A percentile compares a stretch with the other conserved stretches of the same genome.
These are phyloP conservation scores for Grosmannia huntii DNA, from an alignment of 2,329 filamentous ascomycete species.

Conservation along the genomic window DNA sequence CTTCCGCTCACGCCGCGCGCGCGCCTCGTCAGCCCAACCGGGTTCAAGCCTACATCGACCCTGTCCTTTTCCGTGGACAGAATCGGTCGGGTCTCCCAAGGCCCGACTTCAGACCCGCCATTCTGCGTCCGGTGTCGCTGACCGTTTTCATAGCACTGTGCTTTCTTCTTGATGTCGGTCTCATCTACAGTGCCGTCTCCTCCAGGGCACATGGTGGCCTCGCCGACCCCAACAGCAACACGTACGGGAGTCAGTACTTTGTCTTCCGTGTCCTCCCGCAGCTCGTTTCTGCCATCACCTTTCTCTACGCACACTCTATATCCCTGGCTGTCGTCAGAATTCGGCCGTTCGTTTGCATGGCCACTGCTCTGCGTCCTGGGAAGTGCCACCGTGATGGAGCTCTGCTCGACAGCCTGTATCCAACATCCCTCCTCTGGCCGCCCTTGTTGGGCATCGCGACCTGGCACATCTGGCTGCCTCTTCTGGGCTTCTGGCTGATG, in stretches of 20 bases:
- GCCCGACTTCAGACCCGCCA: conserved; percentile 55
- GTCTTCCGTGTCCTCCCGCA: conserved; percentile 78
- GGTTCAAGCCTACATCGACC: conserved; percentile 7
- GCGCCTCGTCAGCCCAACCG: conserved; percentile 5
- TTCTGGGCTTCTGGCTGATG: conserved; percentile 61
- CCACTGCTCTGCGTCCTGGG: conserved; percentile 35
- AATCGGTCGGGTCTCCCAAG: conserved; percentile 19
- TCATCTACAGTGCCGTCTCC: conserved; percentile 62
- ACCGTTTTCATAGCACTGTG: conserved; percentile 46
- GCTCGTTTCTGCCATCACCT: conserved; percentile 54
- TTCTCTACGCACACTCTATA: conserved; percentile 67
- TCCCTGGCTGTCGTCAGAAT: conserved; percentile 63
- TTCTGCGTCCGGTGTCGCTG: conserved; percentile 56
- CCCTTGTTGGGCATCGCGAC: conserved; percentile 42
- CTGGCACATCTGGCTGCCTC: conserved; percentile 51
- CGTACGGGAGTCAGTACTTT: conserved; percentile 68
- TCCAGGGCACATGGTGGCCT: conserved; percentile 52
- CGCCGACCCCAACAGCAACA: conserved; percentile 49
- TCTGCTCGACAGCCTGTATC: conserved; percentile 56
- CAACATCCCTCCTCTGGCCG: conserved; percentile 53
- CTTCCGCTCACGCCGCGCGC: conserved; percentile 8
- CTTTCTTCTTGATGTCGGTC: conserved; percentile 55
- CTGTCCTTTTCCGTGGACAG: conserved; percentile 3
- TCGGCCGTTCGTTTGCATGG: conserved; percentile 67
- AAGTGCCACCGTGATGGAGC: conserved; percentile 47